A percentile compares a stretch with the other conserved stretches of the same genome.
These are phyloP conservation scores for Aspergillus sp. DNA, from an alignment of 2,329 filamentous ascomycete genomes.

Conservation along the genomic window DNA sequence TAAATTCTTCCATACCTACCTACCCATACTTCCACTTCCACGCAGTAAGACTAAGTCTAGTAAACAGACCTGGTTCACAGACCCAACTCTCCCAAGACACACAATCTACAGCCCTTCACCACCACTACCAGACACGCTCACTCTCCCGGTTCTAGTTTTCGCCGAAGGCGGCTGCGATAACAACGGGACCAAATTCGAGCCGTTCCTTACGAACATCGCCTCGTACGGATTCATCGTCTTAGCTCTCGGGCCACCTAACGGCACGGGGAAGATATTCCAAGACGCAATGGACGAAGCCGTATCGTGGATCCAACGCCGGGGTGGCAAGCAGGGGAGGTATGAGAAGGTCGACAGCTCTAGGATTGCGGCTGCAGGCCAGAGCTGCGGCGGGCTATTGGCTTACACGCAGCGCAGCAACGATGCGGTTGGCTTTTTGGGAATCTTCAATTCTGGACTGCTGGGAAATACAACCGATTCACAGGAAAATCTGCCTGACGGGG, in stretches of 20 bases:
- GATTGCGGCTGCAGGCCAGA: slow-evolving; percentile 6
- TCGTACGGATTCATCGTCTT: slow-evolving; percentile 9
- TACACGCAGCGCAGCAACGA: slow-evolving; percentile 7
- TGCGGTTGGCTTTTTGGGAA: not conserved
- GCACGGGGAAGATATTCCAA: not conserved
- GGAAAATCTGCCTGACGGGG: not conserved
- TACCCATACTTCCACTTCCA: not conserved
- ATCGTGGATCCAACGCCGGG: not conserved
- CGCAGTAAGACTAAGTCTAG: no score
- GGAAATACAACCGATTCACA: not conserved
- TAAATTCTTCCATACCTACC: not conserved
- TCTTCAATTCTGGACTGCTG: slow-evolving; percentile 2
- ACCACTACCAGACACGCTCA: not conserved
- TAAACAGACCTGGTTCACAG: not conserved
- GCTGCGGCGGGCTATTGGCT: slow-evolving; percentile 7
- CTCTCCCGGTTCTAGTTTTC: slow-evolving; percentile 9
- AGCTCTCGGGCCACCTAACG: slow-evolving; percentile 2
- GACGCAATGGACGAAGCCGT: not conserved
- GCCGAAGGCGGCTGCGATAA: slow-evolving; percentile 3
- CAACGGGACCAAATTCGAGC: slow-evolving; percentile 7
- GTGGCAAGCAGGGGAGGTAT: not conserved
- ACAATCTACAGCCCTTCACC: slow-evolving; percentile 3
- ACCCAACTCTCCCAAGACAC: not conserved
- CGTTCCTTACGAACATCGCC: slow-evolving; percentile 9
- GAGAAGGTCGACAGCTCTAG: not conserved